These are phyloP conservation scores for Puya raimondii DNA, from an alignment of 176 grass and related monocot genomes.

Conservation along the genomic window DNA sequence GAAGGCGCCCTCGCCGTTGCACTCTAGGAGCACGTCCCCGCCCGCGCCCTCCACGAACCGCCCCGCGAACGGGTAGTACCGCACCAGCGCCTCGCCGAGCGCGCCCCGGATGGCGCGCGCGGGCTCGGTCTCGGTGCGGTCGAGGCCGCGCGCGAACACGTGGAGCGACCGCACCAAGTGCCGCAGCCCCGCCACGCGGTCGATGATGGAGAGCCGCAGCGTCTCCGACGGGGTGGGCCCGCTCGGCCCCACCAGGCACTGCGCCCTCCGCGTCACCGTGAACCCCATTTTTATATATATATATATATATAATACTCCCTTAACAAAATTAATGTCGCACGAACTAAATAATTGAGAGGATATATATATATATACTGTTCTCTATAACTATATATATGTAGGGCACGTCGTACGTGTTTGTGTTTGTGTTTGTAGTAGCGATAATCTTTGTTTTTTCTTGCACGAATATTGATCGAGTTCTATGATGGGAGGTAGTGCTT, in stretches of 20 bases:
- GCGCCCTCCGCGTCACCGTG: conserved; percentile 39
- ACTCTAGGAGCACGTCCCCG: conserved; percentile 38
- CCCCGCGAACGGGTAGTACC: conserved; percentile 69
- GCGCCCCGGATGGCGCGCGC: conserved; percentile 35
- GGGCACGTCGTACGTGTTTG: no score
- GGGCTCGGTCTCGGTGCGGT: neutral
- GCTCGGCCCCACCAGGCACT: conserved; percentile 36
- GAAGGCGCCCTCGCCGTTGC: conserved; percentile 67
- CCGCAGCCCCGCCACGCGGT: conserved; percentile 65
- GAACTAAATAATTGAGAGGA: no score
- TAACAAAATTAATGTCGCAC: no score
- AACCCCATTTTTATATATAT: conserved; percentile 21
- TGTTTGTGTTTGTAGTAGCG: no score
- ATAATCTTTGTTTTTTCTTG: no score
- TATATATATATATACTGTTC: no score
- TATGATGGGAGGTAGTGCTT: no score
- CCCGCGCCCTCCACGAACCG: conserved; percentile 29
- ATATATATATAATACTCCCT: no score
- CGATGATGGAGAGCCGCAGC: conserved; percentile 54
- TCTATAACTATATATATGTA: no score
- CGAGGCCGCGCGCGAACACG: conserved; percentile 25
- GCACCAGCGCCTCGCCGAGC: conserved; percentile 49
- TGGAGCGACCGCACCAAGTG: conserved; percentile 70
- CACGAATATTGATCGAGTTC: no score
- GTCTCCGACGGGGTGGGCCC: conserved; percentile 40